phyloP scores from a whole-genome alignment of 2,329 filamentous ascomycete genomes.

The Teratosphaeria pseudoeucalypti region DNA sequence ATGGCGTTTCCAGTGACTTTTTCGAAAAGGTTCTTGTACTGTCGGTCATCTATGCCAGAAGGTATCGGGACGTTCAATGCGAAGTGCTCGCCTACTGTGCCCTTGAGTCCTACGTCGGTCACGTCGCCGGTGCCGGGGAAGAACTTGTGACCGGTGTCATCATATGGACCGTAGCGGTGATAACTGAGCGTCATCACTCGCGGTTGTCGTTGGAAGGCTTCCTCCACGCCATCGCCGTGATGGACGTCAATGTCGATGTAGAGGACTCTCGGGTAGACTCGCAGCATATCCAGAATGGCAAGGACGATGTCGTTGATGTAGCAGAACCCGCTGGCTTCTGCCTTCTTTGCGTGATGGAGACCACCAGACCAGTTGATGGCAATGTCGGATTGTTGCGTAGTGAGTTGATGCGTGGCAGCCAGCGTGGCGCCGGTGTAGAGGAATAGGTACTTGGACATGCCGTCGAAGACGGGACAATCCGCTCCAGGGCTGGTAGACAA shows the following conservation, averaged over 20 bases:
- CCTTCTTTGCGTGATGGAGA: conserved; percentile 90
- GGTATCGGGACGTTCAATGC: conserved; percentile 59
- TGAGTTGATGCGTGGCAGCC: conserved; percentile 82
- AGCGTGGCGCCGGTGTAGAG: conserved; percentile 85
- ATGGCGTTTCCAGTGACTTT: conserved; percentile 68
- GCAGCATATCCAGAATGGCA: conserved; percentile 77
- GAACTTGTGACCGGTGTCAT: conserved; percentile 40
- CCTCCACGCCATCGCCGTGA: conserved; percentile 82
- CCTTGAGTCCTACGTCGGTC: conserved; percentile 55
- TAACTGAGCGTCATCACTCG: conserved; percentile 89
- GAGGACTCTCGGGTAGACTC: conserved; percentile 71
- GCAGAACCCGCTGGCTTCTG: conserved; percentile 90
- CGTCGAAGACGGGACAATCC: conserved; percentile 94
- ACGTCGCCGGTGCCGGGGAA: conserved; percentile 60
- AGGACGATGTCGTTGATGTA: conserved; percentile 99
- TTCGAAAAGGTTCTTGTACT: conserved; percentile 79
- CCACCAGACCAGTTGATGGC: conserved; percentile 97
- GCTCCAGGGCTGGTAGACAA: conserved; percentile 53
- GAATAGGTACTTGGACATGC: conserved; percentile 88
- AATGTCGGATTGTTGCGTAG: conserved; percentile 79
- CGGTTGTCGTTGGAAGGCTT: conserved; percentile 82
- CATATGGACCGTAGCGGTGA: conserved; percentile 87
- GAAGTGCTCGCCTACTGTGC: conserved; percentile 66
- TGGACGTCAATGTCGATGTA: conserved; percentile 95
- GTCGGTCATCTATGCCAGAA: conserved; percentile 57